Conservation (phyloP, 441 rosid genomes). For the Gossypium laxum region DNA sequence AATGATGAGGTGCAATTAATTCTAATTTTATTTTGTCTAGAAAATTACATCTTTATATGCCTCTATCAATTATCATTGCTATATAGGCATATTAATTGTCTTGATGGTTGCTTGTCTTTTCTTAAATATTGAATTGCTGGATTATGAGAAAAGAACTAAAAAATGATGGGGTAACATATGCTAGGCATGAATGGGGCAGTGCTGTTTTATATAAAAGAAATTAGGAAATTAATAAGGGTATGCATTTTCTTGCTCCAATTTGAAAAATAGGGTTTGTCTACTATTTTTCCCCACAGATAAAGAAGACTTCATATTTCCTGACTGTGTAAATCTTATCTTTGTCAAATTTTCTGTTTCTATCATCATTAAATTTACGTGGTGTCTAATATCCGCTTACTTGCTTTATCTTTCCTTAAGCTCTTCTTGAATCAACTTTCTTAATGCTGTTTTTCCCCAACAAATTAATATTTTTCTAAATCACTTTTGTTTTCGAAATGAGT, state of each 20-base stretch:
- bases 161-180: background rate
- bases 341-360: background rate
- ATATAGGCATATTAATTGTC: background rate
- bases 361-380: background rate
- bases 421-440: background rate
- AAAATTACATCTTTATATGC: background rate
- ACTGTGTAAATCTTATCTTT: background rate
- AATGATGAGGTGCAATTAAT: slow-evolving; percentile 80
- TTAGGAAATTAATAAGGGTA: background rate
- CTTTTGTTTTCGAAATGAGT: slow-evolving; percentile 6
- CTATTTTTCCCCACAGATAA: background rate
- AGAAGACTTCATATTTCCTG: background rate
- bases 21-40: slow-evolving; percentile 12
- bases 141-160: background rate
- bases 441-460: background rate
- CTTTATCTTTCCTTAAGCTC: background rate
- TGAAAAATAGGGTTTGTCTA: background rate
- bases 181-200: background rate
- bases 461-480: background rate
- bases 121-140: slow-evolving; percentile 3
- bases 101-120: background rate
- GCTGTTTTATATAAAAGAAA: background rate
- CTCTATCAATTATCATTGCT: background rate
- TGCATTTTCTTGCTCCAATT: background rate
- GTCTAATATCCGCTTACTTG: background rate